A percentile compares a stretch with the other conserved stretches of the same genome.
Evolutionary conservation across 306 rosid species (phyloP).

Genomic region (Gastrolobium villosum): DNA sequence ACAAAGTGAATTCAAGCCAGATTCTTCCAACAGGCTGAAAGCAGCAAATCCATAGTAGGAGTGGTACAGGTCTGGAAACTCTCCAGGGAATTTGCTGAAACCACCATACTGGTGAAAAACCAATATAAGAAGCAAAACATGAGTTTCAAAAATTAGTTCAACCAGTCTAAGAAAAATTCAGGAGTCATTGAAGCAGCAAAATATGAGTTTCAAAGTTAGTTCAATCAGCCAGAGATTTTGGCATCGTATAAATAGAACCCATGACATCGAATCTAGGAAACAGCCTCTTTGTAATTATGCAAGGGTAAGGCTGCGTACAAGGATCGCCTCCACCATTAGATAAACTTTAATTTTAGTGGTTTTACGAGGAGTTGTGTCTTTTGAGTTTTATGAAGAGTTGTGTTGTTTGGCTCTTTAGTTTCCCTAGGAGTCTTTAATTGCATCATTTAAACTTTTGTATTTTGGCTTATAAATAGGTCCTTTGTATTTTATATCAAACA

Average conservation of each 20-base stretch:
- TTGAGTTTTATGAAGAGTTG: too few relatives aligned
- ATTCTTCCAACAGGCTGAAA: constrained; percentile 87
- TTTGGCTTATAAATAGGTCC: too few relatives aligned
- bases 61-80: constrained; percentile 82
- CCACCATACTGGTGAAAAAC: constrained; percentile 81
- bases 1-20: constrained; percentile 67
- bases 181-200: constrained; percentile 6
- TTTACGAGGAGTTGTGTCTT: too few relatives aligned
- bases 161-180: constrained; percentile 10
- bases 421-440: too few relatives aligned
- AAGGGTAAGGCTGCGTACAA: too few relatives aligned
- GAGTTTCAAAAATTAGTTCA: constrained; percentile 39
- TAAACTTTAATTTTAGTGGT: too few relatives aligned
- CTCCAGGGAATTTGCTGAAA: constrained; percentile 82
- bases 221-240: background rate
- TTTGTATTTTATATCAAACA: too few relatives aligned
- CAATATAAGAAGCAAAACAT: constrained; percentile 40
- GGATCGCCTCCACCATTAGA: too few relatives aligned
- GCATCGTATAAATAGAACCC: background rate
- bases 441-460: too few relatives aligned
- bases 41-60: constrained; percentile 84
- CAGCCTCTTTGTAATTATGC: too few relatives aligned
- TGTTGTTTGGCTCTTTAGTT: too few relatives aligned
- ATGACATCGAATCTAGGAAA: too few relatives aligned
- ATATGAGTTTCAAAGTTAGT: constrained; percentile 29